These are phyloP conservation scores for Trichoderma sp. DNA, from an alignment of 2,329 filamentous ascomycete species.

Conservation along the genomic window DNA sequence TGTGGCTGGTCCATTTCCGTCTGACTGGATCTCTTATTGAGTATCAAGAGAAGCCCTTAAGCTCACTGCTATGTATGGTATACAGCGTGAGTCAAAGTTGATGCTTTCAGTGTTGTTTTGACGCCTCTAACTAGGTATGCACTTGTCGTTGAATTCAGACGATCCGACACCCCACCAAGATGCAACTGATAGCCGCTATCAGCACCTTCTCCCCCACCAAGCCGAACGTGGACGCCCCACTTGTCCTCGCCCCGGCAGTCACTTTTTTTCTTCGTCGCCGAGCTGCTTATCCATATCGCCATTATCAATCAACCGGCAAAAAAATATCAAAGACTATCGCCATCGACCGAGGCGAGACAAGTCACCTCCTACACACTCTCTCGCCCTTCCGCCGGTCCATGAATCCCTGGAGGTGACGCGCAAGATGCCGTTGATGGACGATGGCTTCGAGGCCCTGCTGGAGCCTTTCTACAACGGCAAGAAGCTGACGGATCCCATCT, in stretches of 20 bases:
- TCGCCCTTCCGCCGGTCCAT: conserved; percentile 32
- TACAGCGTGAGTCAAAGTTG: too few relatives aligned
- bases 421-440: conserved; percentile 59
- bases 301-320: conserved; percentile 13
- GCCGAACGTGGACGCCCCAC: conserved; percentile 11
- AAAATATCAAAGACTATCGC: conserved; percentile 7
- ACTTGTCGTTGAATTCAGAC: too few relatives aligned
- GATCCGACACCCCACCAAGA: too few relatives aligned
- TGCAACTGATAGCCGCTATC: background rate
- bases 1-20: conserved; percentile 32
- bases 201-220: background rate
- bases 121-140: too few relatives aligned
- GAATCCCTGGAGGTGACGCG: conserved; percentile 39
- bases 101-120: too few relatives aligned
- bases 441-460: conserved; percentile 66
- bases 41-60: too few relatives aligned
- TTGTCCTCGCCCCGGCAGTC: conserved; percentile 27
- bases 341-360: background rate
- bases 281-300: conserved; percentile 28
- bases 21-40: background rate
- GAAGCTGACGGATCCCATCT: conserved; percentile 66
- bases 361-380: conserved; percentile 21
- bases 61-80: too few relatives aligned
- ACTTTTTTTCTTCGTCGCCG: conserved; percentile 23
- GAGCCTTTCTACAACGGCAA: conserved; percentile 71